Base-by-base conservation (phyloP, 345 rosid species). In the Acer saccharum region DNA sequence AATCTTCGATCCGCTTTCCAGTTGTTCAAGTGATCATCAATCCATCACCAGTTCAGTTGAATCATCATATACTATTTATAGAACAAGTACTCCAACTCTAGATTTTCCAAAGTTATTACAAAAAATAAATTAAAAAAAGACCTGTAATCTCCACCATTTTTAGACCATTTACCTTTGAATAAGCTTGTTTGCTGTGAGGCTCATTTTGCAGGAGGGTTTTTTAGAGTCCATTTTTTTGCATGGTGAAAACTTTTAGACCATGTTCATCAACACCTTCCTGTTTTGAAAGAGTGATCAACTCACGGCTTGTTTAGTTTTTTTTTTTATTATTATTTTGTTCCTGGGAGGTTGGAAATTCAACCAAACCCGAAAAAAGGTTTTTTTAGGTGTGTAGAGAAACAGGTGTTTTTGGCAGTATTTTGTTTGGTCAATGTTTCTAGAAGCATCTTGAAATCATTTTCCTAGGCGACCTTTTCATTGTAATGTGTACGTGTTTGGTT, bases 1-100 rank as follows among this genome's bases (percentile, higher is more conserved):
- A 84, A 72, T 76, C 87, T 95, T 29, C 86, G 83, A 69, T 77
- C 89, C 41, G 79, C 86, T 81, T 81, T 91, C 54, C 77, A 80
- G 44, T 79, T 72, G 73, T 83, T 89, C 84, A 80, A 80, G 82
- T 88, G 92, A 35, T 35, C 39, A 35, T 35, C 39, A 93, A 83
- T 77, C 12, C 27, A 44, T 20, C 17, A 23, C 12, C 61, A 29
- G 6, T 29, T 10, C 20, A 70, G 66, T 48, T 35, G 63, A 61
- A 57, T 0, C 62, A 35, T 35, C 39, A 35, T 35, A 35, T 4
- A 35, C 39, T 23, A 63, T 64, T 64, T 23, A 43, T 29, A 54
- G 66, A 72, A 43, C 21, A 62, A 74, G 32, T 35, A 4, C 39
- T 58, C 32, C 21, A 63, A 63, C 6, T 70, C 57, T 35, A 35